Base-by-base conservation (phyloP, 2,329 filamentous ascomycete species). In the Cladophialophora psammophila region DNA sequence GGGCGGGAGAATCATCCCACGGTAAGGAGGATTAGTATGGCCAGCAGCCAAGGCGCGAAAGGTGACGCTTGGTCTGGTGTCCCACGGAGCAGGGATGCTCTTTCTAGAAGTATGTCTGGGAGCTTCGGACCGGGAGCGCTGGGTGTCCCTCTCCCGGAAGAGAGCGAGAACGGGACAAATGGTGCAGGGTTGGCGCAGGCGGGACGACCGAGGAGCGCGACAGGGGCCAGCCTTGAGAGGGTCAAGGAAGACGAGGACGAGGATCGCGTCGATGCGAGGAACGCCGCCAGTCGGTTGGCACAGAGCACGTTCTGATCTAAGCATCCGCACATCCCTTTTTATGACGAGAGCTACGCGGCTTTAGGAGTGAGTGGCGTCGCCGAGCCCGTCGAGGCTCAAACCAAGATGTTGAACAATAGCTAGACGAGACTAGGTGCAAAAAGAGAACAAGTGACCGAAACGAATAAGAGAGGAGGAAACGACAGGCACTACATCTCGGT, bases 41-140 rank as follows among this genome's bases (percentile, higher is more conserved):
- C 92, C 15, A 91, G 92, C 55, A 95, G 91, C 74, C 95, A 99
- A 80, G 95, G 95, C 0, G 94, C 95, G 58, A 96, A 96, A 81
- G 95, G 95, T n/a, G 95, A 99, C 78, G 91, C 95, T 15, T 99
- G 95, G 95, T 97, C 93, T 74, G 95, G 95, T 65, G 93, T 97
- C 34, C 92, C 94, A 40, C 87, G 95, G 69, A 87, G 92, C 63
- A 88, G 90, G 35, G 92, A 96, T 73, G 90, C 89, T n/a, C 80
- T 93, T 64, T 90, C 87, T 75, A 86, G 93, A 73, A 94, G 90
- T 76, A 85, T 94, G 71, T 93, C 91, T 64, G 89, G 90, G 56
- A 69, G 63, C 26, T 68, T 72, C 31, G 86, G 91, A 70, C 86
- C 89, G 70, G 82, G 86, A n/a, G 84, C 86, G 34, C 81, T 89